Base-by-base conservation (phyloP, 176 grass and related monocot species). In the Carex littledalei region DNA sequence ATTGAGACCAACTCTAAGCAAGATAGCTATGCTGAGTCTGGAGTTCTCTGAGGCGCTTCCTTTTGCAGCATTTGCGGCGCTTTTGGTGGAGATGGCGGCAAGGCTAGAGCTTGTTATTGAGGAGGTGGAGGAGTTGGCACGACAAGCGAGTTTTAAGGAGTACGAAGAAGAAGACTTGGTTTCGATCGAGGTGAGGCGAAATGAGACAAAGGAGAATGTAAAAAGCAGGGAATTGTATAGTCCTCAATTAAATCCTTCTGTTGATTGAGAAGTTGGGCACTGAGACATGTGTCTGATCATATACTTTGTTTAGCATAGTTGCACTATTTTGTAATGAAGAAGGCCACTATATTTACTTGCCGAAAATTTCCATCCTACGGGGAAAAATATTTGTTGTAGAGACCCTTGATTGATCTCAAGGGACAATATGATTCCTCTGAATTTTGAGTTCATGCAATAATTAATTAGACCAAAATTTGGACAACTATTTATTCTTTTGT, bases 41-140 rank as follows among this genome's bases (percentile, higher is more conserved):
- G 95, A 95, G 83, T 95, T 98, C 58, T 98, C 93, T 2, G 85
- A 98, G 72, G 95, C 95, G 34, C 91, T 98, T 4, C 93, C 95
- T 29, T 95, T 95, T 64, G 91, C 95, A 11, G 95, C 95, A 24
- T 98, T 98, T 78, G 93, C 95, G 18, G 92, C 93, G 53, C 66
- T 94, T 84, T 64, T 98, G 59, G 95, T 98, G 68, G 95, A 98
- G 86, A 98, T 95, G 95, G 93, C 90, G 55, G 91, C 91, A 3
- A 86, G 95, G 82, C 79, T 93, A 64, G 93, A 98, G 83, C 81
- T 93, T n/a, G 91, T 98, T 49, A 98, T 98, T 14, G 92, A 98
- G 76, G 95, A 90, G 78, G 93, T 98, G 7, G 89, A 94, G 81
- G 86, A 92, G 77, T 86, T 98, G 63, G 89, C 88, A 67, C 73